Conservation (phyloP, 495 filamentous ascomycete genomes). For the Amphirosellinia nigrospora region DNA sequence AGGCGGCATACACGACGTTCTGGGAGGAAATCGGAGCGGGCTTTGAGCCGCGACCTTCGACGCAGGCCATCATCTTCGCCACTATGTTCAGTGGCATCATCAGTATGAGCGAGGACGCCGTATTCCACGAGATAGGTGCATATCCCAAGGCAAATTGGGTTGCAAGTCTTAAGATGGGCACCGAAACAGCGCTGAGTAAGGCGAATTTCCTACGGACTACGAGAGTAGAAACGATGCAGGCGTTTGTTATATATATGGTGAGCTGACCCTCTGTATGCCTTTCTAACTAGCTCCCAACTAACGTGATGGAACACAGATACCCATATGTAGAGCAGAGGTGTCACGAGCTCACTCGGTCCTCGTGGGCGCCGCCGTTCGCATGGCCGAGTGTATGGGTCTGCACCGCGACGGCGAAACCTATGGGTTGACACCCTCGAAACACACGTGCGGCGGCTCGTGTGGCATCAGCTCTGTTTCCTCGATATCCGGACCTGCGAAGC, state of each 20-base stretch:
- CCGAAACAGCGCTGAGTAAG: conserved; percentile 67
- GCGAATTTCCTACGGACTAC: conserved; percentile 74
- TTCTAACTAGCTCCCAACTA: conserved; percentile 16
- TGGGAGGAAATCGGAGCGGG: conserved; percentile 63
- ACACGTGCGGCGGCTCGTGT: conserved; percentile 75
- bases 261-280: conserved; percentile 27
- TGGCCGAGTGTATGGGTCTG: conserved; percentile 80
- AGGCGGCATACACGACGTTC: conserved; percentile 64
- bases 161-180: conserved; percentile 64
- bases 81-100: conserved; percentile 71
- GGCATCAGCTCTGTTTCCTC: conserved; percentile 77
- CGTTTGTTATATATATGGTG: conserved; percentile 75
- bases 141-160: conserved; percentile 59
- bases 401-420: conserved; percentile 72
- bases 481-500: conserved; percentile 79
- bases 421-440: conserved; percentile 70
- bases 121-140: conserved; percentile 55
- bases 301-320: conserved; percentile 55
- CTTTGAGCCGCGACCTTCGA: conserved; percentile 65
- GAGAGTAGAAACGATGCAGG: conserved; percentile 72
- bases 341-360: conserved; percentile 74
- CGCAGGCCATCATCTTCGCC: conserved; percentile 70
- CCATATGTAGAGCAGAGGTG: conserved; percentile 70
- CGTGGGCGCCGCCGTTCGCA: conserved; percentile 69
- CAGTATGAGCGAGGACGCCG: conserved; percentile 62